phyloP scores from a whole-genome alignment of 176 grass and related monocot genomes.

The Aegilops bicornis region DNA sequence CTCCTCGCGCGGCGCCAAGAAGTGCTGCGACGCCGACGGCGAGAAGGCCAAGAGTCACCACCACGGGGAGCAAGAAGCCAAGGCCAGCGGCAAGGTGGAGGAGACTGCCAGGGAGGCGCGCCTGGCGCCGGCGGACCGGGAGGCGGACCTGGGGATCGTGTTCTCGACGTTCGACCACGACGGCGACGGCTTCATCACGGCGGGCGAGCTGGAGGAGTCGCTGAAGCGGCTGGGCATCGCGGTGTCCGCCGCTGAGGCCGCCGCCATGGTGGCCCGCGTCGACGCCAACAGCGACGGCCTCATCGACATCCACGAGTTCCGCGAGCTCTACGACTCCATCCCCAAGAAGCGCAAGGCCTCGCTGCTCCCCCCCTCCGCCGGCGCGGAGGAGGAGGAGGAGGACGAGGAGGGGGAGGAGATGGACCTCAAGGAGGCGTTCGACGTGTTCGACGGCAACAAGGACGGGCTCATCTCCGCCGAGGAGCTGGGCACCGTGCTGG shows the following conservation, averaged over 20 bases:
- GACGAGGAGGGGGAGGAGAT: slow-evolving; percentile 58
- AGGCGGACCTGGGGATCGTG: slow-evolving; percentile 52
- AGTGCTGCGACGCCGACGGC: slow-evolving; percentile 17
- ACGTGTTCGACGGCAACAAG: slow-evolving; percentile 87
- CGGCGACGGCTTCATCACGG: slow-evolving; percentile 89
- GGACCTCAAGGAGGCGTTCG: slow-evolving; percentile 83
- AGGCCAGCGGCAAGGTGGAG: background rate
- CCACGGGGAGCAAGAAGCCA: background rate
- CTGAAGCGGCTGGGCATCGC: slow-evolving; percentile 62
- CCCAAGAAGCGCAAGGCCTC: slow-evolving; percentile 37
- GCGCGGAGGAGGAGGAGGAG: background rate
- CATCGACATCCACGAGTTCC: slow-evolving; percentile 85
- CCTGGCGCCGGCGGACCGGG: background rate
- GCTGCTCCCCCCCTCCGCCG: background rate
- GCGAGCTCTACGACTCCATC: slow-evolving; percentile 70
- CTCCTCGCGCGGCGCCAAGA: slow-evolving; percentile 21
- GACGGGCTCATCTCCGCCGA: slow-evolving; percentile 89
- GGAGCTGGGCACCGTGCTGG: slow-evolving; percentile 75
- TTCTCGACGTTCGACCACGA: slow-evolving; percentile 90
- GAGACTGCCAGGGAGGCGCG: background rate
- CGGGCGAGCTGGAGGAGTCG: slow-evolving; percentile 69
- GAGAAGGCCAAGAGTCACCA: background rate
- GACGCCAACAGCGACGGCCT: slow-evolving; percentile 87
- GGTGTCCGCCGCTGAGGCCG: slow-evolving; percentile 43
- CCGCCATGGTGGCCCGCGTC: slow-evolving; percentile 51